Conservation (phyloP, 441 rosid genomes). For the Kokia cookei region DNA sequence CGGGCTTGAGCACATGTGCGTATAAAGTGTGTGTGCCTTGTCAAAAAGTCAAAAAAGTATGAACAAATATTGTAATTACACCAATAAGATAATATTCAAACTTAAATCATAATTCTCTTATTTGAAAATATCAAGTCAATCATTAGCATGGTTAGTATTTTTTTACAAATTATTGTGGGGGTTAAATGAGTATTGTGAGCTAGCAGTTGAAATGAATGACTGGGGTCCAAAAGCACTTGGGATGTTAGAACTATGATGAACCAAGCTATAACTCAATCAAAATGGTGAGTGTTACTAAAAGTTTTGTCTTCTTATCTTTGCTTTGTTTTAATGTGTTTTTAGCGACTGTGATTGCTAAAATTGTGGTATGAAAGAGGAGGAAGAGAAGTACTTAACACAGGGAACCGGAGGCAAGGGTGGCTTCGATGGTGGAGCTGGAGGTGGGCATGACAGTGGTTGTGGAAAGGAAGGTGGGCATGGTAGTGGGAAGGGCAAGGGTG, state of each 20-base stretch:
- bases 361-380: conserved; percentile 23
- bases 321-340: conserved; percentile 43
- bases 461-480: conserved; percentile 22
- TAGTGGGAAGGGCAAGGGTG: conserved; percentile 20
- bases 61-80: no score
- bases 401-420: conserved; percentile 22
- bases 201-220: conserved; percentile 40
- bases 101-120: no score
- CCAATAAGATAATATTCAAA: no score
- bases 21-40: no score
- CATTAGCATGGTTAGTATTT: no score
- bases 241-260: conserved; percentile 3
- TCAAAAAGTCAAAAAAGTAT: no score
- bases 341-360: conserved; percentile 37
- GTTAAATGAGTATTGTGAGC: conserved; percentile 17
- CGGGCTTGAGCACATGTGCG: no score
- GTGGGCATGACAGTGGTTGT: conserved; percentile 1
- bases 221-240: conserved; percentile 9
- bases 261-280: background rate
- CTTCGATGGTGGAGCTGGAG: conserved; percentile 21
- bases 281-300: conserved; percentile 29
- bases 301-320: conserved; percentile 34
- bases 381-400: conserved; percentile 23
- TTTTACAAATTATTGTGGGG: background rate
- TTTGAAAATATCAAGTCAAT: no score